Evolutionary conservation across 495 filamentous ascomycete genomes (phyloP).

Genomic region (Penicillium chermesinum): DNA sequence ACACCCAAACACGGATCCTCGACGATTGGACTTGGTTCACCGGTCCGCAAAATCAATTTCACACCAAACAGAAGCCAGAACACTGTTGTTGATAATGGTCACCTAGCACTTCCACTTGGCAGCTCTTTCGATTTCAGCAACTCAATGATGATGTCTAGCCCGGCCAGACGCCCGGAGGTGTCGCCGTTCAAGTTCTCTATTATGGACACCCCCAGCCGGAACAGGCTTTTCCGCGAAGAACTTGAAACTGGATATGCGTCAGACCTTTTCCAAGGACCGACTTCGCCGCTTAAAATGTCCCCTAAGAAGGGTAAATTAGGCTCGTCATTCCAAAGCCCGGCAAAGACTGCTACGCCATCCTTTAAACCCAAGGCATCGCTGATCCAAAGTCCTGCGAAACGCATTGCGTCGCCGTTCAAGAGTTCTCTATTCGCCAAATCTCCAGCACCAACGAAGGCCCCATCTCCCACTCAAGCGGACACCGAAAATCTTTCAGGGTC

Average conservation of each 20-base stretch:
- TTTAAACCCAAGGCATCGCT: conserved; percentile 32
- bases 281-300: conserved; percentile 42
- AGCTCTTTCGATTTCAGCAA: conserved; percentile 35
- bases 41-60: conserved; percentile 33
- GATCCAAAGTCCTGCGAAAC: conserved; percentile 42
- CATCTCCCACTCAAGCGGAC: background rate
- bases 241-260: conserved; percentile 14
- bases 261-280: conserved; percentile 24
- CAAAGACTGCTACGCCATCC: conserved; percentile 28
- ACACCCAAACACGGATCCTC: conserved; percentile 24
- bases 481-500: background rate
- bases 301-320: conserved; percentile 40
- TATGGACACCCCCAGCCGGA: conserved; percentile 31
- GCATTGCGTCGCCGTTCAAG: conserved; percentile 36
- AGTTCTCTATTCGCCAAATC: conserved; percentile 20
- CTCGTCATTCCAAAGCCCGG: conserved; percentile 27
- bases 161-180: conserved; percentile 44
- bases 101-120: conserved; percentile 21
- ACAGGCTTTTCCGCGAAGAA: conserved; percentile 19
- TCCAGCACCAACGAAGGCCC: background rate
- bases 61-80: conserved; percentile 20
- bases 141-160: conserved; percentile 42
- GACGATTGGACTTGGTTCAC: conserved; percentile 19
- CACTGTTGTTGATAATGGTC: conserved; percentile 18
- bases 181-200: conserved; percentile 46